Evolutionary conservation across 148 eudicot genomes (phyloP).

Genomic region (Mesembryanthemum crystallinum): DNA sequence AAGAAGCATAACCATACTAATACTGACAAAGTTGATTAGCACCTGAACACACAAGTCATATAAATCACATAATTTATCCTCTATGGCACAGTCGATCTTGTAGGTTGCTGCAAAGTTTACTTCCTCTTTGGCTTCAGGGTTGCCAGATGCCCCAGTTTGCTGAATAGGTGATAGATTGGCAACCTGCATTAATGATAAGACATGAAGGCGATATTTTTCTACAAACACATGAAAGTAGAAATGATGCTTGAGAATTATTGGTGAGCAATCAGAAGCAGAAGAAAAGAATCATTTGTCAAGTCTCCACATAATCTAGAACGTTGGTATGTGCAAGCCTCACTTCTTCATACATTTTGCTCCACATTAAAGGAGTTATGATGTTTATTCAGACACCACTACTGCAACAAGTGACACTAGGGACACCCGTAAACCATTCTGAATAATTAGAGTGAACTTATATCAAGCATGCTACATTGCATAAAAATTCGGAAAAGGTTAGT

Average conservation of each 20-base stretch:
- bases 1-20: no score
- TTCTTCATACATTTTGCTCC: neutral
- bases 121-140: neutral
- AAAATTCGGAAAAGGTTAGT: neutral
- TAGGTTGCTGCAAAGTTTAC: neutral
- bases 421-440: neutral
- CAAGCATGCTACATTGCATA: neutral
- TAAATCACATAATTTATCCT: conserved; percentile 22
- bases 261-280: neutral
- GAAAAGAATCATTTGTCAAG: neutral
- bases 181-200: conserved; percentile 2
- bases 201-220: neutral
- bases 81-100: neutral
- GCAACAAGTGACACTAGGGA: neutral
- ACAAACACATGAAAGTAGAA: neutral
- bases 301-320: neutral
- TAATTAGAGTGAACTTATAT: neutral
- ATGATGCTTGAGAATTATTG: neutral
- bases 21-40: neutral
- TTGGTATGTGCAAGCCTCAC: neutral
- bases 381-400: neutral
- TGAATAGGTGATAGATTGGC: neutral
- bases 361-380: neutral
- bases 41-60: conserved; percentile 21
- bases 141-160: neutral